Evolutionary conservation across 805 yeast genomes (phyloP).

Genomic region (Teunomyces kruisii): DNA sequence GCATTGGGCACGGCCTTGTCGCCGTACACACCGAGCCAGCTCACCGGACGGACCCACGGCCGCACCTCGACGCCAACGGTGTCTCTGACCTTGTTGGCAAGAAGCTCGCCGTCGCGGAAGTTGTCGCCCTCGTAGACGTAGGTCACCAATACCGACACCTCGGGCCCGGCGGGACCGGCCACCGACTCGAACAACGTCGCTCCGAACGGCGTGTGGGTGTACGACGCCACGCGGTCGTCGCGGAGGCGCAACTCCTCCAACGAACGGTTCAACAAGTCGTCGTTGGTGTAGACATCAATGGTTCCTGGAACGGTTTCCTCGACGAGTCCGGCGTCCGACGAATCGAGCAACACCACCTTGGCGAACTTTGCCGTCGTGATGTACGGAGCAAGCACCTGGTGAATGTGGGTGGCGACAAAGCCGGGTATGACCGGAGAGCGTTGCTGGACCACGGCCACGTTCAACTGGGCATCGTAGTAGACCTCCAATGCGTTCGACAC

Average conservation of each 20-base stretch:
- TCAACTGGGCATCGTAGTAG: conserved; percentile 41
- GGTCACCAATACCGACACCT: conserved; percentile 46
- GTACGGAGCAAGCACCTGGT: conserved; percentile 51
- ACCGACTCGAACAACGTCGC: too few relatives aligned
- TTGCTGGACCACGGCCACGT: conserved; percentile 68
- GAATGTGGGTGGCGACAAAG: conserved; percentile 48
- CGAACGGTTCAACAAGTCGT: conserved; percentile 30
- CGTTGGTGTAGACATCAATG: conserved; percentile 27
- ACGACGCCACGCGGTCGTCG: conserved; percentile 3
- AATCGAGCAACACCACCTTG: conserved; percentile 60
- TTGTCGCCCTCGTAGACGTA: conserved; percentile 92
- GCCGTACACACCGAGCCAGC: conserved; percentile 90
- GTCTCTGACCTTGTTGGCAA: conserved; percentile 42
- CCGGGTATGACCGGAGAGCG: conserved; percentile 83
- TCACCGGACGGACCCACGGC: conserved; percentile 56
- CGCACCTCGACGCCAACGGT: conserved; percentile 21
- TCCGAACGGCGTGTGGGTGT: background rate
- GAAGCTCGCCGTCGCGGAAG: conserved; percentile 59
- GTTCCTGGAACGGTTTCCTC: conserved; percentile 19
- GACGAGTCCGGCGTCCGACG: conserved; percentile 65
- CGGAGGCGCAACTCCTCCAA: conserved; percentile 27
- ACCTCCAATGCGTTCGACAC: conserved; percentile 67
- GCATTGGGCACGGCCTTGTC: conserved; percentile 63
- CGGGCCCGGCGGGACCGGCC: conserved; percentile 7
- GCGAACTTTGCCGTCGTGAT: conserved; percentile 40